Evolutionary conservation across 1,139 yeast genomes (phyloP).

Genomic region (Nakaseomyces nivariensis): DNA sequence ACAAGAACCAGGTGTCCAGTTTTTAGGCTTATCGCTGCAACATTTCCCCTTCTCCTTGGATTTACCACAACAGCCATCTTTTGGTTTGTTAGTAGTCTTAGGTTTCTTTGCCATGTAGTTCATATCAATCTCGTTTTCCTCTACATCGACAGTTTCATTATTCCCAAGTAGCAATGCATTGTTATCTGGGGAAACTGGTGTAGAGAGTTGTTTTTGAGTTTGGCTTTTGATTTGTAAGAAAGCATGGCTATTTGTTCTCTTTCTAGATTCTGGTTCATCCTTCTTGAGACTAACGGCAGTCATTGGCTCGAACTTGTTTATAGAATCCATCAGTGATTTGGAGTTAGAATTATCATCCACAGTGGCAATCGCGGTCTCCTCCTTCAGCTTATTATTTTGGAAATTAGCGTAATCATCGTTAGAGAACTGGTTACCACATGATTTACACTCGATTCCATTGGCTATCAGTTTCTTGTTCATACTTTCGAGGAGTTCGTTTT

Average conservation of each 20-base stretch:
- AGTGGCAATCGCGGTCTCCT: background rate
- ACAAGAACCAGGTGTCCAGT: conserved; percentile 81
- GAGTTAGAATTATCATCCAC: background rate
- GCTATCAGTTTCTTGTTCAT: conserved; percentile 1
- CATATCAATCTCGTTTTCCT: conserved; percentile 2
- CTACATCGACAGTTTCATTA: background rate
- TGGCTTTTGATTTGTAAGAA: background rate
- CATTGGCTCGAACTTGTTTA: conserved; percentile 43
- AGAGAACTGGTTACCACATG: background rate
- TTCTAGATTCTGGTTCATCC: background rate
- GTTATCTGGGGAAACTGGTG: conserved; percentile 1
- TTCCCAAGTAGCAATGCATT: background rate
- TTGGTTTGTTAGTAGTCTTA: background rate
- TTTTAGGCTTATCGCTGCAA: conserved; percentile 1
- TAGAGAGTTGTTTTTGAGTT: background rate
- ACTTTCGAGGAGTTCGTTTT: conserved; percentile 1
- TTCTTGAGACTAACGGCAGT: conserved; percentile 49
- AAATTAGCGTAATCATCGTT: background rate
- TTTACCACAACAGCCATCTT: background rate
- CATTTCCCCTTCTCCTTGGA: background rate
- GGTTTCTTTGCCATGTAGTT: conserved; percentile 1
- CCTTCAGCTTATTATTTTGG: background rate
- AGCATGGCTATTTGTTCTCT: background rate
- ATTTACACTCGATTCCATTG: background rate
- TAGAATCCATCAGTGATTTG: conserved; percentile 28